Evolutionary conservation across 1,284 basidiomycete species (phyloP).

Genomic region (Puccinia horiana): DNA sequence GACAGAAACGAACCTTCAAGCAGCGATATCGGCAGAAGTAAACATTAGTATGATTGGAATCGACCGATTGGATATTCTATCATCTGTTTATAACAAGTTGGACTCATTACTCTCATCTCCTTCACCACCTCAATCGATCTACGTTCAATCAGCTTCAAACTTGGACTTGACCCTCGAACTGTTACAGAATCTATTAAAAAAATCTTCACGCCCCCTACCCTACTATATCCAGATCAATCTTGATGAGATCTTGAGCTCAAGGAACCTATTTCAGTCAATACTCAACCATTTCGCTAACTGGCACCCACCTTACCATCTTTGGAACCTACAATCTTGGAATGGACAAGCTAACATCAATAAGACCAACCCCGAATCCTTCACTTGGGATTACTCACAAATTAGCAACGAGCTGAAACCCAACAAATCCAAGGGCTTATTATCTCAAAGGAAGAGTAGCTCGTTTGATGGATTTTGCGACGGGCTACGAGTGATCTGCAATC

Average conservation of each 20-base stretch:
- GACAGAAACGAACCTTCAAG: no score
- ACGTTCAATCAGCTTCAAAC: constrained; percentile 37
- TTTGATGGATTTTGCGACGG: constrained; percentile 43
- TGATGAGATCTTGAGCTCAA: background rate
- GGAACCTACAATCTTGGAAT: constrained; percentile 21
- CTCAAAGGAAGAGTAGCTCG: constrained; percentile 11
- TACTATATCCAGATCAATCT: constrained; percentile 17
- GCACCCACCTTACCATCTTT: constrained; percentile 5
- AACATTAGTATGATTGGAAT: background rate
- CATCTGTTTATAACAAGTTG: background rate
- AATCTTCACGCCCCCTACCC: background rate
- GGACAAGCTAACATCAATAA: constrained; percentile 9
- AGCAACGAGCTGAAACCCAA: background rate
- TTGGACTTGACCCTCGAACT: background rate
- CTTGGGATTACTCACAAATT: constrained; percentile 6
- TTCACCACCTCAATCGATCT: constrained; percentile 21
- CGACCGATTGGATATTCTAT: constrained; percentile 3
- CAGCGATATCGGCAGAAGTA: no score
- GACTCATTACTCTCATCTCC: constrained; percentile 24
- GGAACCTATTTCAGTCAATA: constrained; percentile 15
- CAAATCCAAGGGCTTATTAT: constrained; percentile 9
- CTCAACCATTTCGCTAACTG: constrained; percentile 38
- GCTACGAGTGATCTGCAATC: constrained; percentile 22
- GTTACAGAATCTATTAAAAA: background rate
- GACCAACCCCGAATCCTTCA: background rate